Evolutionary conservation across 139 green algal genomes (phyloP).

Genomic region (Tetradesmus obliquus): DNA sequence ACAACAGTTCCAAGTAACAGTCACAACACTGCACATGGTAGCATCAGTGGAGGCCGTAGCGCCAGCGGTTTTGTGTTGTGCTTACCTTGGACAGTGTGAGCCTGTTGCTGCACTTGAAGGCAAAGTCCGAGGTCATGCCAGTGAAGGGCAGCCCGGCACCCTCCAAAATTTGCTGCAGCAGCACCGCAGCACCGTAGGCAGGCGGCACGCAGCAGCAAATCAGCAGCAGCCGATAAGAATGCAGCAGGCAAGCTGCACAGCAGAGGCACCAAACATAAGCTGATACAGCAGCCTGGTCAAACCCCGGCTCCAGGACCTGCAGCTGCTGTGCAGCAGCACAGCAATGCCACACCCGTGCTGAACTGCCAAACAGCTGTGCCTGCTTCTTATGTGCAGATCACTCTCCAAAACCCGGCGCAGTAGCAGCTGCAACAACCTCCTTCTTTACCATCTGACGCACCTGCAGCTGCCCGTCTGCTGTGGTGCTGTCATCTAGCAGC

Average conservation of each 20-base stretch:
- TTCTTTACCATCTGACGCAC: neutral
- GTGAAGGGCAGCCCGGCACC: conserved; percentile 11
- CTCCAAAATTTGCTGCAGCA: conserved; percentile 39
- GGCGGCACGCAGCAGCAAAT: no score
- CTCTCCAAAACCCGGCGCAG: no score
- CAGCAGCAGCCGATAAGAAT: neutral
- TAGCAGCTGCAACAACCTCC: neutral
- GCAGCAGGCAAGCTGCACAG: neutral
- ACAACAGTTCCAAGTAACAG: no score
- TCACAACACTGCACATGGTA: no score
- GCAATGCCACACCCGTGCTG: no score
- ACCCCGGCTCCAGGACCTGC: no score
- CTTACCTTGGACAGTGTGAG: conserved; percentile 1
- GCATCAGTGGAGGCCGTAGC: no score
- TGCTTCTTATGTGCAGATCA: no score
- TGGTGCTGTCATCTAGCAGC: conserved; percentile 45
- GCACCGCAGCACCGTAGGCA: neutral
- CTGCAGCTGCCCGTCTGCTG: conserved; percentile 55
- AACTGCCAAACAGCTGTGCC: no score
- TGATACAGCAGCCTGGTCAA: no score
- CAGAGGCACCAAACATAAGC: neutral
- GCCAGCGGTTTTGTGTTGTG: neutral
- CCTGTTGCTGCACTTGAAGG: conserved; percentile 29
- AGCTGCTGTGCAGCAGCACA: no score
- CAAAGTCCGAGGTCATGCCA: conserved; percentile 32